These are phyloP conservation scores for Lojkania enalia DNA, from an alignment of 2,329 filamentous ascomycete genomes.

Conservation along the genomic window DNA sequence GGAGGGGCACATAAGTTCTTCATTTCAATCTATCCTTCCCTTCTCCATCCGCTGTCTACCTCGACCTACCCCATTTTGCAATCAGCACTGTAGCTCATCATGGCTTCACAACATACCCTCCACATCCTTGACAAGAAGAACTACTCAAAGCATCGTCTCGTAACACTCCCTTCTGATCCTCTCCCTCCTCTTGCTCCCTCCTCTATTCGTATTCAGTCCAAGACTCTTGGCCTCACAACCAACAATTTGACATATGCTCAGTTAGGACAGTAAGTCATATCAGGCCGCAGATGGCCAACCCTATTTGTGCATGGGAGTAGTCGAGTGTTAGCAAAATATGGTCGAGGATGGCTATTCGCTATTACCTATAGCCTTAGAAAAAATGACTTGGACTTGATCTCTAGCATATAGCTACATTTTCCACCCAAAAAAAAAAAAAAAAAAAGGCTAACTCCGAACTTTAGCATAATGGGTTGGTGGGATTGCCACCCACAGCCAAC, in stretches of 20 bases:
- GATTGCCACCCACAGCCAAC: slow-evolving; percentile 50
- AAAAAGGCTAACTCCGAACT: too few relatives aligned
- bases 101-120: slow-evolving; percentile 5
- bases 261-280: too few relatives aligned
- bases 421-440: too few relatives aligned
- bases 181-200: slow-evolving; percentile 19
- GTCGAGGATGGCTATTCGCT: too few relatives aligned
- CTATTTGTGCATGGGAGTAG: too few relatives aligned
- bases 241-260: slow-evolving; percentile 33
- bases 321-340: too few relatives aligned
- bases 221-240: slow-evolving; percentile 27
- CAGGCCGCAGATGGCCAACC: too few relatives aligned
- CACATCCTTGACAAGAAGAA: slow-evolving; percentile 23
- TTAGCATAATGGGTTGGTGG: slow-evolving; percentile 45
- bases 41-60: not conserved
- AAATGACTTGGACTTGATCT: too few relatives aligned
- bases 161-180: slow-evolving; percentile 11
- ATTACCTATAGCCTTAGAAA: too few relatives aligned
- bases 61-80: not conserved
- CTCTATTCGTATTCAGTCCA: slow-evolving; percentile 24
- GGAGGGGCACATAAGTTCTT: not conserved
- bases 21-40: not conserved
- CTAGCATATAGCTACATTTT: too few relatives aligned
- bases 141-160: slow-evolving; percentile 26
- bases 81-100: slow-evolving; percentile 1